Evolutionary conservation across 257 asterid genomes (phyloP).

Genomic region (Vinca minor): DNA sequence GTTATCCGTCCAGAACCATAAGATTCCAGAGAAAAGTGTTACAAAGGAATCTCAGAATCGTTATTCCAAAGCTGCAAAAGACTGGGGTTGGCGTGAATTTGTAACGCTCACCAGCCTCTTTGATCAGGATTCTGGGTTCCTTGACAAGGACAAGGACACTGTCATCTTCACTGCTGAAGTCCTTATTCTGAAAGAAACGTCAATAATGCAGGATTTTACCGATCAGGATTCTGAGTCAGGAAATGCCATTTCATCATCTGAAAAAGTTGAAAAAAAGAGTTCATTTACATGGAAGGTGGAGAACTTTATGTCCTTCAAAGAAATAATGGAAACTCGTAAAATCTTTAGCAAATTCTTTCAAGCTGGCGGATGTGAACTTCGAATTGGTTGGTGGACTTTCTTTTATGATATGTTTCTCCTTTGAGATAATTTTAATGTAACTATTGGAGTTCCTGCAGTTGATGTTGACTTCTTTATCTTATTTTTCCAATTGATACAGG

Average conservation of each 20-base stretch:
- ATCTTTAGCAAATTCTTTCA: conserved; percentile 95
- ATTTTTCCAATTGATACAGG: conserved; percentile 49
- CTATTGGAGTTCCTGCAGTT: conserved; percentile 22
- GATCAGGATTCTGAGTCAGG: conserved; percentile 52
- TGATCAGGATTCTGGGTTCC: conserved; percentile 99
- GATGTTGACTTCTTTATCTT: conserved; percentile 11
- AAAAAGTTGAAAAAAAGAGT: conserved; percentile 54
- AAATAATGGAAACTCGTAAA: conserved; percentile 96
- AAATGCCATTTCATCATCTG: conserved; percentile 39
- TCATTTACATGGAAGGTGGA: conserved; percentile 99
- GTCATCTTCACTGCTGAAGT: conserved; percentile 94
- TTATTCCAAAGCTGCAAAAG: conserved; percentile 96
- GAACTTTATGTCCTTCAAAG: conserved; percentile 93
- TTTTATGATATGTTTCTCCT: background rate
- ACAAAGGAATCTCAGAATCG: conserved; percentile 99
- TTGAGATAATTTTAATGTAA: background rate
- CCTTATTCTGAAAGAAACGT: conserved; percentile 92
- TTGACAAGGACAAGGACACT: conserved; percentile 88
- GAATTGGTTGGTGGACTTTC: conserved; percentile 73
- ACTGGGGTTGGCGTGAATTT: conserved; percentile 99
- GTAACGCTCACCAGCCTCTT: conserved; percentile 98
- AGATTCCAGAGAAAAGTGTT: conserved; percentile 77
- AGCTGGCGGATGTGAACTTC: conserved; percentile 99
- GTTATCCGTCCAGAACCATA: conserved; percentile 81
- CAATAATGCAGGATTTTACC: conserved; percentile 59